Evolutionary conservation across 768 basidiomycete genomes (phyloP).

Genomic region (Flagelloscypha sp.): DNA sequence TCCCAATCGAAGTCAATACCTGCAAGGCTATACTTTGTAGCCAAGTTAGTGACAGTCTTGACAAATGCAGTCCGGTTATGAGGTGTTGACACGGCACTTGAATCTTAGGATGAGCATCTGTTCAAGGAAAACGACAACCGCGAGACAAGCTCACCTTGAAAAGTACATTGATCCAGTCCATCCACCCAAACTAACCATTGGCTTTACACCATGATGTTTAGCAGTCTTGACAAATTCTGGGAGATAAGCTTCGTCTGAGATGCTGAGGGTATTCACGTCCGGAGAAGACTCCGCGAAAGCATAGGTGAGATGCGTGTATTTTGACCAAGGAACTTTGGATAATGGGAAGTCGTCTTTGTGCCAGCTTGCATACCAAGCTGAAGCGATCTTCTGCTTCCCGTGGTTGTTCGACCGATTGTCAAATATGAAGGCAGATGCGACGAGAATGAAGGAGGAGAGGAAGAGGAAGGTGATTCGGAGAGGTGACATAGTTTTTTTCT

Average conservation of each 20-base stretch:
- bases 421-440: too few relatives aligned
- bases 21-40: slow-evolving; percentile 40
- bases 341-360: slow-evolving; percentile 34
- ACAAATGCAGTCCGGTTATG: slow-evolving; percentile 52
- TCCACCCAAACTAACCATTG: slow-evolving; percentile 56
- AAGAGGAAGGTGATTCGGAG: too few relatives aligned
- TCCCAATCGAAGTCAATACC: slow-evolving; percentile 67
- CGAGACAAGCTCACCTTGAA: too few relatives aligned
- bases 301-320: slow-evolving; percentile 48
- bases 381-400: too few relatives aligned
- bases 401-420: too few relatives aligned
- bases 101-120: too few relatives aligned
- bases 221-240: slow-evolving; percentile 28
- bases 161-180: slow-evolving; percentile 60
- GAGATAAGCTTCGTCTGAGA: slow-evolving; percentile 21
- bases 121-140: too few relatives aligned
- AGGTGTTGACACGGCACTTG: slow-evolving; percentile 40
- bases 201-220: slow-evolving; percentile 32
- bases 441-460: too few relatives aligned
- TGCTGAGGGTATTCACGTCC: slow-evolving; percentile 14
- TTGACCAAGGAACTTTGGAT: slow-evolving; percentile 37
- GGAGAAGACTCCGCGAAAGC: slow-evolving; percentile 45
- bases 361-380: slow-evolving; percentile 45
- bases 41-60: slow-evolving; percentile 42
- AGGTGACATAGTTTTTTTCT: too few relatives aligned